Evolutionary conservation across 306 rosid genomes (phyloP), one percentile per base, ranked within the genome.

Genomic region (Inga oerstediana): DNA sequence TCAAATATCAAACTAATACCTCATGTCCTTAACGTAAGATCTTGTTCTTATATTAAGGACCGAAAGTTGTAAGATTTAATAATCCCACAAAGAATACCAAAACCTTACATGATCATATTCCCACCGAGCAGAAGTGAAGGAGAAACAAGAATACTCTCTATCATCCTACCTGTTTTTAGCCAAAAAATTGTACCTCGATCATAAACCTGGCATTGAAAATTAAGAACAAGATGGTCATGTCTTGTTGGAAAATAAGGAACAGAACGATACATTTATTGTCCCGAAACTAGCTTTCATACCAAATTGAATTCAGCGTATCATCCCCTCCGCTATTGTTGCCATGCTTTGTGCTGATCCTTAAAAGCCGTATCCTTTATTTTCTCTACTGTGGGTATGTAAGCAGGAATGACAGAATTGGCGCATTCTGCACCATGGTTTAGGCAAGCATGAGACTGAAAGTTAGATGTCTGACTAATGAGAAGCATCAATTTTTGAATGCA

Each of bases 161-260:
- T 96, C 81, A 98, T 91, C 74, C 98, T 98, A 73, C 99, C 99
- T 1, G 99, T 96, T 91, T 93, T 93, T 24, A 93, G 87, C 73
- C 99, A 98, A 86, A 95, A 95, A 52, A 98, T 95, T 61, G 99
- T 95, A 48, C 99, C 99, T 15, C 97, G 94, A 76, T 95, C 98
- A 80, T 93, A 95, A 72, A 95, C 99, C 99, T 95, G 86, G 39
- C 22, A 71, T 80, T 54, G 16, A 39, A 78, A 54, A 76, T 41
- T 14, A 16, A 62, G 3, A 70, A 35, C 62, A 46, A 34, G 59
- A 78, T 35, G 70, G 54, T 73, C 49, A 74, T 77, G 66, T 70
- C 71, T 67, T 58, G 79, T 58, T 13, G 62, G 19, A 37, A 67
- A 66, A 44, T 13, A 61, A 61, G 4, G 56, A 43, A 7, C 35